Conservation (phyloP, 768 basidiomycete genomes). For the Scleroderma bovista region DNA sequence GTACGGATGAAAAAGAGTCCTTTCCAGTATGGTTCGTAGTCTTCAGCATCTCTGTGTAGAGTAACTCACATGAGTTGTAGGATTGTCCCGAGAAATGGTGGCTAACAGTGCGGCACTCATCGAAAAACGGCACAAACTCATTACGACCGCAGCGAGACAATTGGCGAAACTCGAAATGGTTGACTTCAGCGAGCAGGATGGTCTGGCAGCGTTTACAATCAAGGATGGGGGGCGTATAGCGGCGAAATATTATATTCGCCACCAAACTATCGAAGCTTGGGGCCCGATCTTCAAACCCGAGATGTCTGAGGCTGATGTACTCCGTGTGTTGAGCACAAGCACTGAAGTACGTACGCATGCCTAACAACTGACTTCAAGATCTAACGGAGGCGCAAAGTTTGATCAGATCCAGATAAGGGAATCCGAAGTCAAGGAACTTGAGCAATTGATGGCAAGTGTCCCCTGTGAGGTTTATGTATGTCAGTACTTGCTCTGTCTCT, state of each 20-base stretch:
- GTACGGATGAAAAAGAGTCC: constrained; percentile 94
- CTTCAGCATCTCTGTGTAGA: neutral
- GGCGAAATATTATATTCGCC: constrained; percentile 91
- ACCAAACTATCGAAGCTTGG: constrained; percentile 84
- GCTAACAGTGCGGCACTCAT: constrained; percentile 70
- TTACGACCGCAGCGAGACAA: constrained; percentile 56
- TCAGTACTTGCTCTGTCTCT: neutral
- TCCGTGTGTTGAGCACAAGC: constrained; percentile 81
- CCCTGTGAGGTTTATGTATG: constrained; percentile 80
- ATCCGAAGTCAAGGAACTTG: constrained; percentile 80
- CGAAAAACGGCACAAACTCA: constrained; percentile 62
- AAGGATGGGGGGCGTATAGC: constrained; percentile 96
- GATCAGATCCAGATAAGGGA: constrained; percentile 93
- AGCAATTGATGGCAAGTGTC: constrained; percentile 55
- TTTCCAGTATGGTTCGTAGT: constrained; percentile 64
- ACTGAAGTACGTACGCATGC: constrained; percentile 61
- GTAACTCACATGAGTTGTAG: constrained; percentile 34
- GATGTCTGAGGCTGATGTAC: constrained; percentile 92
- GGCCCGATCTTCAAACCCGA: constrained; percentile 66
- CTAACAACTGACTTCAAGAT: neutral
- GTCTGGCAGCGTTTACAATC: constrained; percentile 54
- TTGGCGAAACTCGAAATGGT: constrained; percentile 80
- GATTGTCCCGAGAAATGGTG: constrained; percentile 64
- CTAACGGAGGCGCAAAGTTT: constrained; percentile 49
- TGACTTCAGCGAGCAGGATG: constrained; percentile 46